A percentile compares a stretch with the other conserved stretches of the same genome.
phyloP scores from a whole-genome alignment of 192 early-diverging fungal genomes.

The Cetraspora pellucida region DNA sequence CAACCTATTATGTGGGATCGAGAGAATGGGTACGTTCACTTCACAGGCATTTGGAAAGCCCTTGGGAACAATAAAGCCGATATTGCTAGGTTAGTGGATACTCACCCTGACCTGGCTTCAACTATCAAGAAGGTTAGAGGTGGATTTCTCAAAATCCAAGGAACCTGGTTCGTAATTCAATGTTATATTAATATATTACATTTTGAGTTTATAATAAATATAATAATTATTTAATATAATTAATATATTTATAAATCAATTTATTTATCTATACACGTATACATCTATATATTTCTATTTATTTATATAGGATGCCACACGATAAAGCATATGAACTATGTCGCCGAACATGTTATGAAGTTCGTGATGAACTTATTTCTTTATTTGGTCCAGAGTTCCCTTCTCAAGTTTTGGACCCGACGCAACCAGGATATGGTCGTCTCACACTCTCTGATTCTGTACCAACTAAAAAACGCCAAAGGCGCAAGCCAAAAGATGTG shows the following conservation, averaged over 20 bases:
- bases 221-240: neutral
- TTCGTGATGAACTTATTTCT: conserved; percentile 45
- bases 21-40: conserved; percentile 63
- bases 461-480: conserved; percentile 16
- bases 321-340: conserved; percentile 45
- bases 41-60: conserved; percentile 65
- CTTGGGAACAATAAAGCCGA: conserved; percentile 61
- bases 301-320: conserved; percentile 50
- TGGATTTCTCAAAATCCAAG: conserved; percentile 63
- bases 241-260: neutral
- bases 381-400: conserved; percentile 44
- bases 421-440: conserved; percentile 23
- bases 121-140: conserved; percentile 62
- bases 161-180: conserved; percentile 54
- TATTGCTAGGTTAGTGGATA: conserved; percentile 64
- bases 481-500: conserved; percentile 27
- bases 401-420: conserved; percentile 20
- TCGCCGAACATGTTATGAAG: conserved; percentile 41
- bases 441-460: conserved; percentile 19
- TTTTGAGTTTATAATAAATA: neutral
- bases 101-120: conserved; percentile 54
- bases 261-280: neutral
- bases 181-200: neutral
- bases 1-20: conserved; percentile 69
- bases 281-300: too few relatives aligned